Evolutionary conservation across 306 rosid genomes (phyloP).

Genomic region (Cicer pinnatifidum): DNA sequence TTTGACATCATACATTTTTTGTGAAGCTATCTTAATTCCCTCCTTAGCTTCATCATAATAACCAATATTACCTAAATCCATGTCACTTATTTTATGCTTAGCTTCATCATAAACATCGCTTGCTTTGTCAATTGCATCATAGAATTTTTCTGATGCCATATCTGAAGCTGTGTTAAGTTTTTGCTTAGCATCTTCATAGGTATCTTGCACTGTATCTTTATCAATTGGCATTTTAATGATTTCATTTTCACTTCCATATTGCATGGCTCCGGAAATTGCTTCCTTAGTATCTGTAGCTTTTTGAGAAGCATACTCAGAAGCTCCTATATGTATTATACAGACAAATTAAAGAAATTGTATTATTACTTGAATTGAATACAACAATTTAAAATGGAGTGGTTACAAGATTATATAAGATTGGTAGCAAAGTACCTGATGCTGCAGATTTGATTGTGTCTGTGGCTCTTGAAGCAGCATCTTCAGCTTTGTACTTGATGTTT

Average conservation of each 20-base stretch:
- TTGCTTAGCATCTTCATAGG: slow-evolving; percentile 38
- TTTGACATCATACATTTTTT: slow-evolving; percentile 34
- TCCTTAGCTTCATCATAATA: slow-evolving; percentile 26
- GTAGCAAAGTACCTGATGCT: slow-evolving; percentile 50
- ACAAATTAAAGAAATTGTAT: neutral
- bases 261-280: slow-evolving; percentile 39
- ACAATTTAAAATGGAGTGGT: neutral
- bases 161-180: slow-evolving; percentile 36
- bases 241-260: slow-evolving; percentile 37
- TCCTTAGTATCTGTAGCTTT: slow-evolving; percentile 41
- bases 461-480: slow-evolving; percentile 56
- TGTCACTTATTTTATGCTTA: neutral
- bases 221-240: slow-evolving; percentile 44
- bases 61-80: neutral
- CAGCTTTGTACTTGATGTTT: slow-evolving; percentile 44
- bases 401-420: neutral
- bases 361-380: neutral
- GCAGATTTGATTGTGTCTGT: slow-evolving; percentile 49
- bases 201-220: slow-evolving; percentile 33
- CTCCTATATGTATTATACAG: slow-evolving; percentile 44
- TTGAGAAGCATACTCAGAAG: slow-evolving; percentile 48
- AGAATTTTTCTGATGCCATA: slow-evolving; percentile 38
- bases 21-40: slow-evolving; percentile 28
- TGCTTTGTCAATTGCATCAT: slow-evolving; percentile 40
- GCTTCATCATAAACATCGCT: slow-evolving; percentile 34